A percentile compares a stretch with the other conserved stretches of the same genome.
phyloP scores from a whole-genome alignment of 202 grass and related monocot species.

The Zizania palustris region DNA sequence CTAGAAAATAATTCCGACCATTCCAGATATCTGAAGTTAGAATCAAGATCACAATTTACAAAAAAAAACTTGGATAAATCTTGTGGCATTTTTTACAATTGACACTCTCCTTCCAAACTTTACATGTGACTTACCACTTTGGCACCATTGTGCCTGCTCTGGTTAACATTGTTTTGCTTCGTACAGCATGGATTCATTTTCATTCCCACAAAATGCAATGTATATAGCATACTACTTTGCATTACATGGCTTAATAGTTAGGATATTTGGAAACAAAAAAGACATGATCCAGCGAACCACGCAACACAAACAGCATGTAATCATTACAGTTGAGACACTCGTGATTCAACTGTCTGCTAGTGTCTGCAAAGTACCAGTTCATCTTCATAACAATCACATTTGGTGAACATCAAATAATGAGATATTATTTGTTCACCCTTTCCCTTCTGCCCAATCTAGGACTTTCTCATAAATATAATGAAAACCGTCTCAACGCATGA shows the following conservation, averaged over 20 bases:
- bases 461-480: background rate
- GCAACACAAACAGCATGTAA: background rate
- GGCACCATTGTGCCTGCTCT: background rate
- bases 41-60: background rate
- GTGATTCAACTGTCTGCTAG: background rate
- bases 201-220: background rate
- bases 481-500: background rate
- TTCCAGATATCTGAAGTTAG: constrained; percentile 21
- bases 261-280: background rate
- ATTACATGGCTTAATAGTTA: background rate
- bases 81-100: background rate
- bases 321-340: background rate
- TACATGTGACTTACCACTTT: background rate
- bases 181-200: constrained; percentile 15
- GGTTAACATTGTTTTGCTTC: background rate
- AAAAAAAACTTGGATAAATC: background rate
- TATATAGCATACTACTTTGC: constrained; percentile 3
- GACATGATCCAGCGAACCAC: background rate
- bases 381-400: background rate
- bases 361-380: background rate
- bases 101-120: constrained; percentile 1
- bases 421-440: background rate
- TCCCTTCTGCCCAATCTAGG: background rate
- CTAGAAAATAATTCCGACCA: constrained; percentile 7
- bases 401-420: constrained; percentile 18